Conservation (phyloP, 1,284 basidiomycete genomes). For the Microbotryum saponariae region DNA sequence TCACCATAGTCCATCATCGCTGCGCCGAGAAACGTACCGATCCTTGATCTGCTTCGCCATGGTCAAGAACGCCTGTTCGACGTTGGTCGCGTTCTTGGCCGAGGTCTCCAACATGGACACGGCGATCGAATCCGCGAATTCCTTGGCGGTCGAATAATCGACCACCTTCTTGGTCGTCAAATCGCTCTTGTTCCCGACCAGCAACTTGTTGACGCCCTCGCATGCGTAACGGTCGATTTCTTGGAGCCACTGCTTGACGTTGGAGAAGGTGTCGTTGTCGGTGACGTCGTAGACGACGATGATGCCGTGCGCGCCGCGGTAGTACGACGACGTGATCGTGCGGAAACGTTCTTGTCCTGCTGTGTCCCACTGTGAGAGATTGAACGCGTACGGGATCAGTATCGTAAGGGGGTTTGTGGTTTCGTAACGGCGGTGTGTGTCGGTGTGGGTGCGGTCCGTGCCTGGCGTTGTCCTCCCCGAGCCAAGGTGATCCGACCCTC, state of each 20-base stretch:
- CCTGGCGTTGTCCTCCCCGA: no score
- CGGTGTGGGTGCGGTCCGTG: background rate
- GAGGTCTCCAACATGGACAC: slow-evolving; percentile 46
- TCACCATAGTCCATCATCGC: no score
- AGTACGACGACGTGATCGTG: slow-evolving; percentile 84
- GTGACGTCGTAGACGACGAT: slow-evolving; percentile 99
- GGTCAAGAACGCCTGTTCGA: slow-evolving; percentile 47
- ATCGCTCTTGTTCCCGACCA: slow-evolving; percentile 98
- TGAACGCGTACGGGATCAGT: slow-evolving; percentile 5
- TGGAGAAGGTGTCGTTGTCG: slow-evolving; percentile 89
- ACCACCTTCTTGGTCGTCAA: slow-evolving; percentile 98
- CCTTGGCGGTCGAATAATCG: slow-evolving; percentile 94
- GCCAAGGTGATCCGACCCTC: no score
- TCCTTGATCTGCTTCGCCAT: slow-evolving; percentile 89
- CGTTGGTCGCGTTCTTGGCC: slow-evolving; percentile 46
- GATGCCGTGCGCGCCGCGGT: slow-evolving; percentile 92
- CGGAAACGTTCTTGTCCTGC: slow-evolving; percentile 97
- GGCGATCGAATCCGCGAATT: slow-evolving; percentile 39
- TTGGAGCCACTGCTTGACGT: slow-evolving; percentile 99
- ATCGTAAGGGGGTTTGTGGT: slow-evolving; percentile 4
- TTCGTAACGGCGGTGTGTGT: background rate
- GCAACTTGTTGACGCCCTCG: slow-evolving; percentile 95
- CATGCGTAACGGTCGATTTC: slow-evolving; percentile 99
- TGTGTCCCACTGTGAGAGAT: slow-evolving; percentile 73
- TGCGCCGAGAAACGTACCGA: slow-evolving; percentile 43